Evolutionary conservation across 192 early-diverging fungal species (phyloP).

Genomic region (Ramicandelaber brevisporus): DNA sequence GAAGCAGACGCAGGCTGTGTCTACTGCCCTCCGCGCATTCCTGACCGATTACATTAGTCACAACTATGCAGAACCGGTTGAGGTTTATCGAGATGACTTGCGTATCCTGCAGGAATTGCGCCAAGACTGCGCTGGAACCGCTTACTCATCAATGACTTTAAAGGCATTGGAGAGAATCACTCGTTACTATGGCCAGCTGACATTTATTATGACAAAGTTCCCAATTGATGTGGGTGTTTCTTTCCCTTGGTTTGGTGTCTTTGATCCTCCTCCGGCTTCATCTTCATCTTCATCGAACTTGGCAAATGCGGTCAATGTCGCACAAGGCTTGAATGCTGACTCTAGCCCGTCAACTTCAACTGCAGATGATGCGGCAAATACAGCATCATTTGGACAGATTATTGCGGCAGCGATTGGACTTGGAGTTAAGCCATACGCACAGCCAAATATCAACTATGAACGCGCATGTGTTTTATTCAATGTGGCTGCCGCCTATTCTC

Average conservation of each 20-base stretch:
- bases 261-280: conserved; percentile 24
- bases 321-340: conserved; percentile 28
- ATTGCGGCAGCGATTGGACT: background rate
- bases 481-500: conserved; percentile 63
- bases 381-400: background rate
- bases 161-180: background rate
- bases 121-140: conserved; percentile 32
- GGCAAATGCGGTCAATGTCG: conserved; percentile 1
- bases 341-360: conserved; percentile 47
- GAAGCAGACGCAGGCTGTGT: too few relatives aligned
- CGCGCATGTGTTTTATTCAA: conserved; percentile 65
- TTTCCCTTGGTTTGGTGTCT: conserved; percentile 9
- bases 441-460: conserved; percentile 60
- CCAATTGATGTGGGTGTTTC: conserved; percentile 45
- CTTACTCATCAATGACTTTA: conserved; percentile 4
- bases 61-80: conserved; percentile 63
- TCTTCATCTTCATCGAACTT: conserved; percentile 12
- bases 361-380: conserved; percentile 27
- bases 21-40: too few relatives aligned
- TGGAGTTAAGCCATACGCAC: conserved; percentile 1
- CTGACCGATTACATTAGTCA: conserved; percentile 45
- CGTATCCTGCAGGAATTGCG: conserved; percentile 51
- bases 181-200: conserved; percentile 66
- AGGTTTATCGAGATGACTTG: conserved; percentile 67
- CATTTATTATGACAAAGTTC: conserved; percentile 63